phyloP scores from a whole-genome alignment of 306 rosid genomes.

The Luffa aegyptiaca region DNA sequence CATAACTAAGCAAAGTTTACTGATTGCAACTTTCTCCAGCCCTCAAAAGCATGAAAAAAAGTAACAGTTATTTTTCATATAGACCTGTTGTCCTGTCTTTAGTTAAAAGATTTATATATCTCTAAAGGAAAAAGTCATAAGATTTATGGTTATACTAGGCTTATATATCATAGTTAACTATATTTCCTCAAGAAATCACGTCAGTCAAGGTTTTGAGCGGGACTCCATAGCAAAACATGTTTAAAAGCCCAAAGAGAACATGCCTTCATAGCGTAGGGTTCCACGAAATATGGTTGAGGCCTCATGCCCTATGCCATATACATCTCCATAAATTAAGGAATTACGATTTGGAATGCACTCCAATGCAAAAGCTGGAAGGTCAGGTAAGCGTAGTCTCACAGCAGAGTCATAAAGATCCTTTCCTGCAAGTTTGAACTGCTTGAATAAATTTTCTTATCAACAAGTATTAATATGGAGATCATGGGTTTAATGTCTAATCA shows the following conservation, averaged over 20 bases:
- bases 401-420: slow-evolving; percentile 70
- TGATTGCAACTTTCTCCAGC: neutral
- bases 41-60: neutral
- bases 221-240: neutral
- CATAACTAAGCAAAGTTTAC: neutral
- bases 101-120: neutral
- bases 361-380: slow-evolving; percentile 87
- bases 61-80: neutral
- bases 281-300: slow-evolving; percentile 87
- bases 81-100: neutral
- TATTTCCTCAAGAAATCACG: neutral
- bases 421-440: slow-evolving; percentile 40
- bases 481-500: neutral
- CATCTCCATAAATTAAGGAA: slow-evolving; percentile 68
- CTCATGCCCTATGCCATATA: slow-evolving; percentile 71
- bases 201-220: neutral
- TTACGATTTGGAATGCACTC: slow-evolving; percentile 87
- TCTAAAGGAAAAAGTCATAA: neutral
- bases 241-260: slow-evolving; percentile 13
- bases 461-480: neutral
- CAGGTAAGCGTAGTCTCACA: slow-evolving; percentile 47
- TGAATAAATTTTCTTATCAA: neutral
- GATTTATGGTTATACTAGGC: neutral
- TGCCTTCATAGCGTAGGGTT: slow-evolving; percentile 96
- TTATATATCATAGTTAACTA: neutral